Evolutionary conservation across 352 stramenopile species (phyloP), one percentile per base, ranked within the genome.

Genomic region (Globisporangium alternatum): DNA sequence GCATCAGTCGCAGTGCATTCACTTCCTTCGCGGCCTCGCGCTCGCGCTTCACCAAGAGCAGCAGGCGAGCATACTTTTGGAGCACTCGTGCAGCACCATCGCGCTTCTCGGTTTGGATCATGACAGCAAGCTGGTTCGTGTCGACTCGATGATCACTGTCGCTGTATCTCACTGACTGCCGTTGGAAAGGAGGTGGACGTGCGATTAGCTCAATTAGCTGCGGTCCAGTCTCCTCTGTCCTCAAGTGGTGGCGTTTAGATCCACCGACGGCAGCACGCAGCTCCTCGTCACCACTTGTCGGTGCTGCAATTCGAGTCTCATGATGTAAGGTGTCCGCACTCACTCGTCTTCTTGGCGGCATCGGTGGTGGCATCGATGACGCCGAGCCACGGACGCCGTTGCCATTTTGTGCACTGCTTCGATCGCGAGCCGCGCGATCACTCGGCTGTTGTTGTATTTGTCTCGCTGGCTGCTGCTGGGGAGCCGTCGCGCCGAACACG

Each of bases 401-500:
- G 7, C 15, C 25, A 39, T 56, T 15, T 10, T 21, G n/a, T 39
- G 15, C 7, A 25, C n/a, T 15, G 28, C 25, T 8, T 30, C 13
- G 31, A 25, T 30, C 9, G 10, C n/a, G 21, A 6, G 30, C 8
- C 28, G 9, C 22, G 33, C 25, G 48, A 9, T n/a, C 5, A 17
- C 28, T 39, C 21, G 30, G 10, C 43, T 17, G 6, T 48, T 2
- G 35, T 39, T 15, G 37, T 39, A 13, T 39, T 13, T 28, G 44
- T 3, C 3, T 51, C 21, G 25, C 33, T 25, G n/a, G 19, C 63
- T 45, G 25, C 25, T 30, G 1, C 33, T 1, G 12, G 25, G 25
- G 25, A 28, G 60, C 62, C 7, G 75, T 74, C 5, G 54, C 41
- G 1, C 70, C 71, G 56, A 86, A 85, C 15, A 84, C 71, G 39